Conservation (phyloP, 495 filamentous ascomycete species). For the Podospora fimiseda region DNA sequence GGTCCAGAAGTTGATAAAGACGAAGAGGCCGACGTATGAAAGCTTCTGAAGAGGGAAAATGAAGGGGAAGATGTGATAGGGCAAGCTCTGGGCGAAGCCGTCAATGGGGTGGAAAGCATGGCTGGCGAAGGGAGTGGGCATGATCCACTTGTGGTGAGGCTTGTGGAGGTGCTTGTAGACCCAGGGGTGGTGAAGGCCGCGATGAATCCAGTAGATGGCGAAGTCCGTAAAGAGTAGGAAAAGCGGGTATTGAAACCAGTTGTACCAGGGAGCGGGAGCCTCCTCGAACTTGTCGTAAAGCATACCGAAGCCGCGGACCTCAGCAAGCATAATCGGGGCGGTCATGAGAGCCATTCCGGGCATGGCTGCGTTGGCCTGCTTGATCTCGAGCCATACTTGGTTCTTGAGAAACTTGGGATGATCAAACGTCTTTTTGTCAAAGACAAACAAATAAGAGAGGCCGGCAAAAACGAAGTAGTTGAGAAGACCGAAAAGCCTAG, state of each 20-base stretch:
- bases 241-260: conserved; percentile 79
- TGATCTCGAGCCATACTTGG: conserved; percentile 82
- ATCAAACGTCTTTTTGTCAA: conserved; percentile 81
- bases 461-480: conserved; percentile 80
- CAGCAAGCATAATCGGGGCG: conserved; percentile 71
- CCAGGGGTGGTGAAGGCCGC: conserved; percentile 73
- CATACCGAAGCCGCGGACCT: conserved; percentile 79
- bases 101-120: conserved; percentile 95
- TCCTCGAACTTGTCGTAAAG: conserved; percentile 74
- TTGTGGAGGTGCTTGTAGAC: conserved; percentile 91
- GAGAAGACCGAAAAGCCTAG: conserved; percentile 34
- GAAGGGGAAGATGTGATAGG: conserved; percentile 92
- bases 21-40: conserved; percentile 78
- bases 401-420: conserved; percentile 96
- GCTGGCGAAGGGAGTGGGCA: conserved; percentile 89
- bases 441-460: conserved; percentile 85
- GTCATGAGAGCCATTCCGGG: conserved; percentile 83
- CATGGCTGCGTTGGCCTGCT: conserved; percentile 65
- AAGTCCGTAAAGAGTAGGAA: conserved; percentile 92
- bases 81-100: conserved; percentile 85
- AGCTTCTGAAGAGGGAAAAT: conserved; percentile 90
- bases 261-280: conserved; percentile 69
- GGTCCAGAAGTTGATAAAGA: conserved; percentile 96
- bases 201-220: conserved; percentile 93
- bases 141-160: conserved; percentile 99